Conservation (phyloP, 2,329 filamentous ascomycete species). For the Lachnellula cervina region DNA sequence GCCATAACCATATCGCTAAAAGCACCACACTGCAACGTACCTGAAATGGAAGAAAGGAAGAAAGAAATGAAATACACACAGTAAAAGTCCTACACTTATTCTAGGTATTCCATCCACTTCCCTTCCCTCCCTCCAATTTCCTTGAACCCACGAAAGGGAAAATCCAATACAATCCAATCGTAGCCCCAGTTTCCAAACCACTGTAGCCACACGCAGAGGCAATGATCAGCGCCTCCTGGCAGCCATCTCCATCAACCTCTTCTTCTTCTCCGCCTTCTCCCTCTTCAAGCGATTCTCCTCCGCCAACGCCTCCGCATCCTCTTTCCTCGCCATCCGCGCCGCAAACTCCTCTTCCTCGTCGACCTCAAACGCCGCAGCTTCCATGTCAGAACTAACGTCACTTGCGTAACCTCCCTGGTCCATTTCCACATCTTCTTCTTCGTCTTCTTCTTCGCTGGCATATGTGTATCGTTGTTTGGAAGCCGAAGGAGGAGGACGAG, state of each 20-base stretch:
- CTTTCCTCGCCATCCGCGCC: constrained; percentile 56
- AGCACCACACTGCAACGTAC: not conserved
- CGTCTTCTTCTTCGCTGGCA: constrained; percentile 32
- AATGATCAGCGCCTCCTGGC: constrained; percentile 16
- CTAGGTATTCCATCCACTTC: too few relatives aligned
- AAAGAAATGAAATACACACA: too few relatives aligned
- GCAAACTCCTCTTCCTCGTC: constrained; percentile 65
- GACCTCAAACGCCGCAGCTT: constrained; percentile 69
- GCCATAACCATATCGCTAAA: not conserved
- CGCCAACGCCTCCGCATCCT: constrained; percentile 61
- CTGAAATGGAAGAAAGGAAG: not conserved
- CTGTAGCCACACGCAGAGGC: too few relatives aligned
- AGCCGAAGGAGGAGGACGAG: constrained; percentile 20
- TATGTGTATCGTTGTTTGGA: constrained; percentile 36
- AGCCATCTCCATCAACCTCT: constrained; percentile 29
- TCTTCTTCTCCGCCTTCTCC: constrained; percentile 52
- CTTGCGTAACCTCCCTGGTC: constrained; percentile 62
- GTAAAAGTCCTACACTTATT: too few relatives aligned
- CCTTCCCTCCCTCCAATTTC: too few relatives aligned
- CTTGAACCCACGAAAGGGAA: not conserved
- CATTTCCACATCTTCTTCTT: constrained; percentile 42
- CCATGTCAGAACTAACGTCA: constrained; percentile 71
- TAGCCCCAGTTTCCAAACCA: not conserved
- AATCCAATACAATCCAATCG: not conserved
- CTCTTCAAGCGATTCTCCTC: constrained; percentile 57